Evolutionary conservation across 179 eudicot species (phyloP).

Genomic region (Pouteria campechiana): DNA sequence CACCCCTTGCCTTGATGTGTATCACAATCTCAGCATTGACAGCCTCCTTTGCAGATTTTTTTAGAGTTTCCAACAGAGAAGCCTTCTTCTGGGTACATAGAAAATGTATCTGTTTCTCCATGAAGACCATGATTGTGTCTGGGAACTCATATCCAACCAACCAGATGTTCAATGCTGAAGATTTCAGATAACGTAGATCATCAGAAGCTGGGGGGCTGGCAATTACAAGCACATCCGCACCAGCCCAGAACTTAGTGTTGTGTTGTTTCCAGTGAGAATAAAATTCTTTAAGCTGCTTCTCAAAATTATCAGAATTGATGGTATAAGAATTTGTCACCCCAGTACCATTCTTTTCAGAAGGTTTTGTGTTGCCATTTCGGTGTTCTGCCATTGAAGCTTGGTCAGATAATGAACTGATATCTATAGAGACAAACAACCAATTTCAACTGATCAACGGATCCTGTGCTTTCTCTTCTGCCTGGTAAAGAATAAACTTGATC

Average conservation of each 20-base stretch:
- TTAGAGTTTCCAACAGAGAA: constrained; percentile 48
- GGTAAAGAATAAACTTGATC: no score
- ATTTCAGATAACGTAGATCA: constrained; percentile 72
- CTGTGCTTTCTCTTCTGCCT: no score
- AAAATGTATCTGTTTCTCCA: constrained; percentile 71
- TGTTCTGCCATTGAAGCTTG: constrained; percentile 28
- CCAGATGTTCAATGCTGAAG: constrained; percentile 82
- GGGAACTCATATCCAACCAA: constrained; percentile 87
- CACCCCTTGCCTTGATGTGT: constrained; percentile 61
- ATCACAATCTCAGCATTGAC: constrained; percentile 48
- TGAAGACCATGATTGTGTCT: constrained; percentile 77
- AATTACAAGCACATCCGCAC: constrained; percentile 47
- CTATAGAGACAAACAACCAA: no score
- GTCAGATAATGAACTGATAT: neutral
- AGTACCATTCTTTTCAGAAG: constrained; percentile 21
- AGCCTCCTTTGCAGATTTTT: constrained; percentile 50
- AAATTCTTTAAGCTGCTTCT: constrained; percentile 33
- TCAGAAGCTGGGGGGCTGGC: constrained; percentile 80
- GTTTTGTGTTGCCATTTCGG: constrained; percentile 18
- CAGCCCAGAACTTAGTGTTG: constrained; percentile 47
- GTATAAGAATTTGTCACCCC: constrained; percentile 27
- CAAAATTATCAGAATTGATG: constrained; percentile 43
- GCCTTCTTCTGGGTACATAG: constrained; percentile 77
- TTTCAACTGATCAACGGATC: no score
- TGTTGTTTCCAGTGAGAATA: constrained; percentile 50